Base-by-base conservation (phyloP, 805 yeast species). In the Kazachstania africana region DNA sequence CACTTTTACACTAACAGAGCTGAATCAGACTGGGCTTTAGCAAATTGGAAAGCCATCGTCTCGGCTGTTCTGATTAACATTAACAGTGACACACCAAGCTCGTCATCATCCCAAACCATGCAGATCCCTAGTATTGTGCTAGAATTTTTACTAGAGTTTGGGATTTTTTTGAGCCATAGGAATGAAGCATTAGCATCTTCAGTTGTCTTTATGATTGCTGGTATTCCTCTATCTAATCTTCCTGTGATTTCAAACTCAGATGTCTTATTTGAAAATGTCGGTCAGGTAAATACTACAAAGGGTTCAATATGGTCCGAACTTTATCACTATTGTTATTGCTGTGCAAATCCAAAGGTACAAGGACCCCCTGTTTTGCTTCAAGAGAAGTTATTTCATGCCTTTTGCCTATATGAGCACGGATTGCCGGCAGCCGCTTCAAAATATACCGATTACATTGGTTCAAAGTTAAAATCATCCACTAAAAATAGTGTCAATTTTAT, bases 321-420 rank as follows among this genome's bases (percentile, higher is more conserved):
- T 4, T 81, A 76, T 47, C 94, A 83, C 50, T 77, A 61, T 44
- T 49, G 63, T 6, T 16, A 16, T 8, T 50, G 65, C 24, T 45
- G 50, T 12, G 47, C 60, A 3, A 59, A 57, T 27, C 31, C 51
- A 4, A 47, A 55, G 27, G 49, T 62, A 3, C 54, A 39, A 19
- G 48, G 47, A 8, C 63, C 65, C 28, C 66, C 75, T 0, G 80
- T 75, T 39, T 54, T 80, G 43, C 47, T 79, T 12, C 63, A 72
- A 0, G 62, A 70, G 40, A 81, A 79, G 47, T 55, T 82, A 25
- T 63, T 62, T 17, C 91, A 81, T 45, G 91, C 91, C 0, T 66
- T 67, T 28, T 57, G 66, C 16, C 60, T 85, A 38, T 76, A 80
- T 3, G 96, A 85, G 41, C 58, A 65, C 37, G 91, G 88, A 2